Evolutionary conservation across 192 early-diverging fungal species (phyloP).

Genomic region (Entophlyctis helioformis): DNA sequence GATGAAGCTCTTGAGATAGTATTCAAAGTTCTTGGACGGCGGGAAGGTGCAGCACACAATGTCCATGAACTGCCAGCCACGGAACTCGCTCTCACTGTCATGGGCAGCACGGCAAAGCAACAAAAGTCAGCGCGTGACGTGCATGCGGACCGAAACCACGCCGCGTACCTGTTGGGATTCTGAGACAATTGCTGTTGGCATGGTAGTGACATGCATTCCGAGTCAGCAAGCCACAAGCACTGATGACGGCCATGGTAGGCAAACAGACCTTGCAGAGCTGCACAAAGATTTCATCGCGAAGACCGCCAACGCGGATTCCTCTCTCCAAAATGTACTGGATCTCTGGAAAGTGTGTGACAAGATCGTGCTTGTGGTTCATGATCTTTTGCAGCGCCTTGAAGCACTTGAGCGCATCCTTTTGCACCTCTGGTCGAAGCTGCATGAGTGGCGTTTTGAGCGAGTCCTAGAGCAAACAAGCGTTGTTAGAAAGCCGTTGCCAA

Average conservation of each 20-base stretch:
- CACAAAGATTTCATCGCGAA: constrained; percentile 91
- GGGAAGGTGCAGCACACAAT: constrained; percentile 80
- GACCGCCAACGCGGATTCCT: constrained; percentile 58
- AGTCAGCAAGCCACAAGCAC: neutral
- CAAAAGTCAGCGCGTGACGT: no score
- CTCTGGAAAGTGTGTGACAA: constrained; percentile 36
- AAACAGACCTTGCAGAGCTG: constrained; percentile 67
- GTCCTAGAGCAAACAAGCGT: constrained; percentile 34
- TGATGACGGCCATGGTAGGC: neutral
- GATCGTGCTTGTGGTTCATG: constrained; percentile 64
- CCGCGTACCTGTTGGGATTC: constrained; percentile 64
- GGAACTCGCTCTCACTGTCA: constrained; percentile 52
- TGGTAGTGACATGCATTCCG: neutral
- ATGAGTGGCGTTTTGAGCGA: constrained; percentile 67
- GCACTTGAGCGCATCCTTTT: constrained; percentile 74
- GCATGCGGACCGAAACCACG: no score
- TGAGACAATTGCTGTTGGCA: constrained; percentile 46
- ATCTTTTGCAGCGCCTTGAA: constrained; percentile 76
- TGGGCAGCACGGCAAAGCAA: no score
- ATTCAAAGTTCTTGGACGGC: constrained; percentile 76
- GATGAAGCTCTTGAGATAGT: constrained; percentile 72
- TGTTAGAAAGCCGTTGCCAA: no score
- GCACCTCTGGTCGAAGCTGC: constrained; percentile 66
- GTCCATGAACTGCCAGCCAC: constrained; percentile 79
- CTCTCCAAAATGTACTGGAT: constrained; percentile 66